phyloP scores from a whole-genome alignment of 1,284 basidiomycete genomes.

The Agaricales sp. region DNA sequence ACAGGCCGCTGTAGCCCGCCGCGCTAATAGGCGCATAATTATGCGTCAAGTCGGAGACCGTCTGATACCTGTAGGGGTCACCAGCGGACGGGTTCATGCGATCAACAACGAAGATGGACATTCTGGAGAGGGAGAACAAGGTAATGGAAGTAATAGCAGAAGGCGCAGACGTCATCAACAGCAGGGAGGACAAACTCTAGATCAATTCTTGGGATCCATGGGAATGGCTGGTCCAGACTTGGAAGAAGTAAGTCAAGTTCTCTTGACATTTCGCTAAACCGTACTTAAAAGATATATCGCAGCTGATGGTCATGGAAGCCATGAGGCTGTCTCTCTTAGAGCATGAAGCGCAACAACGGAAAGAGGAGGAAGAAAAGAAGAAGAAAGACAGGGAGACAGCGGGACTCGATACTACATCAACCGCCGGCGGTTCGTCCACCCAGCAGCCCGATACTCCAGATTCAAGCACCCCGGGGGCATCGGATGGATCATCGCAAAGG shows the following conservation, averaged over 20 bases:
- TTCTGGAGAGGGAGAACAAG: constrained; percentile 27
- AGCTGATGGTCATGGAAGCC: constrained; percentile 99
- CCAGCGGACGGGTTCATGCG: constrained; percentile 67
- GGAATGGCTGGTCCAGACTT: constrained; percentile 50
- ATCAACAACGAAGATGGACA: constrained; percentile 46
- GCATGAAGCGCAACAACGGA: constrained; percentile 73
- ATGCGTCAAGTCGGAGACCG: constrained; percentile 98
- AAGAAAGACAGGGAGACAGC: constrained; percentile 30
- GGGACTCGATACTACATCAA: constrained; percentile 13
- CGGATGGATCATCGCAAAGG: neutral
- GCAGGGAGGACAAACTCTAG: constrained; percentile 47
- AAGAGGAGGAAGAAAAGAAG: constrained; percentile 50
- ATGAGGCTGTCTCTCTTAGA: constrained; percentile 94
- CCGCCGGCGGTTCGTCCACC: constrained; percentile 11
- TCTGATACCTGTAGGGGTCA: constrained; percentile 93
- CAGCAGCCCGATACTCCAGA: constrained; percentile 10
- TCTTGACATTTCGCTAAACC: constrained; percentile 1
- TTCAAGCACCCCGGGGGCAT: neutral
- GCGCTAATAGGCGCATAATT: constrained; percentile 92
- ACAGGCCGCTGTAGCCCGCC: constrained; percentile 76
- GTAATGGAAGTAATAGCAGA: constrained; percentile 32
- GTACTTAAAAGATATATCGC: constrained; percentile 10
- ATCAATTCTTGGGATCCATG: constrained; percentile 37
- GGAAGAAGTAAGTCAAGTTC: constrained; percentile 29
- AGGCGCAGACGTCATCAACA: constrained; percentile 45